phyloP scores from a whole-genome alignment of 202 grass and related monocot species.

The Digitaria exilis region DNA sequence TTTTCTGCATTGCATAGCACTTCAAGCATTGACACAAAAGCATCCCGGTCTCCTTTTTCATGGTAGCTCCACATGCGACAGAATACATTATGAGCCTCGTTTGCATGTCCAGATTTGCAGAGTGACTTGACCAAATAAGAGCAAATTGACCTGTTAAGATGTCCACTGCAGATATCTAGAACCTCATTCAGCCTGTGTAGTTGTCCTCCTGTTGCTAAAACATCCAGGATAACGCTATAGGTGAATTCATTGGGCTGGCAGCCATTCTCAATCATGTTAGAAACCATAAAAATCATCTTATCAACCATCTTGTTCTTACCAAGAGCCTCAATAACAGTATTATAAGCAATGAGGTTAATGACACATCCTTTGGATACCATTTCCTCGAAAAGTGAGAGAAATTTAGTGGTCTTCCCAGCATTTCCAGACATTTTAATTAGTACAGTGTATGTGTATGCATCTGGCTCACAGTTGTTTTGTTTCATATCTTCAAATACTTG shows the following conservation, averaged over 20 bases:
- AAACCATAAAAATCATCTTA: slow-evolving; percentile 76
- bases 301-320: slow-evolving; percentile 81
- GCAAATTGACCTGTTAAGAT: slow-evolving; percentile 66
- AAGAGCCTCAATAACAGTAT: slow-evolving; percentile 90
- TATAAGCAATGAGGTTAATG: slow-evolving; percentile 78
- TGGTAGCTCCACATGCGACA: slow-evolving; percentile 80
- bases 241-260: slow-evolving; percentile 84
- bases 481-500: slow-evolving; percentile 97
- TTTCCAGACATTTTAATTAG: slow-evolving; percentile 92
- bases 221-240: slow-evolving; percentile 68
- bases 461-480: slow-evolving; percentile 62
- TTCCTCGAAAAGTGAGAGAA: slow-evolving; percentile 76
- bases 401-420: slow-evolving; percentile 59
- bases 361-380: slow-evolving; percentile 71
- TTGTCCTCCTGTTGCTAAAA: slow-evolving; percentile 67
- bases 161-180: slow-evolving; percentile 60
- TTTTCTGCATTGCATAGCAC: slow-evolving; percentile 80
- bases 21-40: slow-evolving; percentile 89
- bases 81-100: slow-evolving; percentile 84
- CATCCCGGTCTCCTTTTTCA: slow-evolving; percentile 72
- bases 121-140: slow-evolving; percentile 81
- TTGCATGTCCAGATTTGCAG: slow-evolving; percentile 82
- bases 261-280: slow-evolving; percentile 78
- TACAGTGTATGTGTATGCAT: slow-evolving; percentile 91
- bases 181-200: slow-evolving; percentile 72